Conservation (phyloP, 2,329 filamentous ascomycete genomes). For the Trichoderma sp. region DNA sequence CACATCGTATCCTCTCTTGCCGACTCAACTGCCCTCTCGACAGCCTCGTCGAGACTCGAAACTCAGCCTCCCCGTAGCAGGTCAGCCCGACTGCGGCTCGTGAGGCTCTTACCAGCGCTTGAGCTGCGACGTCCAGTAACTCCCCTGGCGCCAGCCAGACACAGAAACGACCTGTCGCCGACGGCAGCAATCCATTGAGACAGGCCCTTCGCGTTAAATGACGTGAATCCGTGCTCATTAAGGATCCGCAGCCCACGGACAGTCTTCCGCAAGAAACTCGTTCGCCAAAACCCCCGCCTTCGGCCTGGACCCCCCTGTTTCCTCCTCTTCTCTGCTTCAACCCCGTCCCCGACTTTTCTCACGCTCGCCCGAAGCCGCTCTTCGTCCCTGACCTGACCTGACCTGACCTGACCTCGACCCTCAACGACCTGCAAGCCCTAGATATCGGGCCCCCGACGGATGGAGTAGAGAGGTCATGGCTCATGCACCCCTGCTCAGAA, state of each 20-base stretch:
- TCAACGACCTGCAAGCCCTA: neutral
- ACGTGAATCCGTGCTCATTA: slow-evolving; percentile 21
- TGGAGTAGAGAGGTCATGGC: slow-evolving; percentile 55
- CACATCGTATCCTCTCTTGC: neutral
- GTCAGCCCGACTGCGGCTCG: neutral
- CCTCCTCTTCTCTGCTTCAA: slow-evolving; percentile 6
- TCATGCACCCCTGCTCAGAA: slow-evolving; percentile 61
- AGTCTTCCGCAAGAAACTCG: slow-evolving; percentile 18
- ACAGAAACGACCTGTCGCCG: neutral
- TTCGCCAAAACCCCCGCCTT: slow-evolving; percentile 19
- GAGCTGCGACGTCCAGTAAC: neutral
- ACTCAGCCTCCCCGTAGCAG: neutral
- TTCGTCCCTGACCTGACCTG: neutral
- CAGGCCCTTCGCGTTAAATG: slow-evolving; percentile 18
- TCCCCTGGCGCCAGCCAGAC: neutral
- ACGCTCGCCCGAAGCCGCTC: slow-evolving; percentile 11
- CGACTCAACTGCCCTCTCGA: neutral
- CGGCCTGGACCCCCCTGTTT: neutral
- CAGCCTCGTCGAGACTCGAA: slow-evolving; percentile 12
- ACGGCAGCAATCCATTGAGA: slow-evolving; percentile 4
- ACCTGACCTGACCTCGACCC: neutral
- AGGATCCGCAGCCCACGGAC: slow-evolving; percentile 17
- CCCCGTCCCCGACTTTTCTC: neutral
- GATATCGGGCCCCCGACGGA: slow-evolving; percentile 34
- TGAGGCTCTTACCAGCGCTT: neutral